A percentile compares a stretch with the other conserved stretches of the same genome.
phyloP scores from a whole-genome alignment of 140 eudicot genomes.

The Bidens hawaiensis region DNA sequence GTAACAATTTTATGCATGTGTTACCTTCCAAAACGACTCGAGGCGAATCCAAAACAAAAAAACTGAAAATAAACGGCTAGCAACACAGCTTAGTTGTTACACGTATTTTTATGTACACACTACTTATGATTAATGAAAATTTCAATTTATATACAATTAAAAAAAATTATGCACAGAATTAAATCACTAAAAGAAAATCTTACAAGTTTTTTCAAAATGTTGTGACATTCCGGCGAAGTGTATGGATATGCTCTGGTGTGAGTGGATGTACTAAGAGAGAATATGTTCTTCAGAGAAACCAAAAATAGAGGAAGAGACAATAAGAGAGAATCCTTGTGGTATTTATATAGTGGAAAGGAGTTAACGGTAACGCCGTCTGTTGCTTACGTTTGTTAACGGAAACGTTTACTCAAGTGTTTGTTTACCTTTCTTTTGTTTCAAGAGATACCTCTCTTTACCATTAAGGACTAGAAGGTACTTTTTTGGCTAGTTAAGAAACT shows the following conservation, averaged over 20 bases:
- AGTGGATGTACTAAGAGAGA: slow-evolving; percentile 21
- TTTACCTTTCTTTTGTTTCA: not conserved
- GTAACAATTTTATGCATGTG: slow-evolving; percentile 32
- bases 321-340: slow-evolving; percentile 26
- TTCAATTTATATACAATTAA: no score
- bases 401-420: slow-evolving; percentile 12
- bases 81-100: no score
- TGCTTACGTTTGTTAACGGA: slow-evolving; percentile 49
- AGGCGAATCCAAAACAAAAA: no score
- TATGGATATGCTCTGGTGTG: slow-evolving; percentile 18
- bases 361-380: slow-evolving; percentile 38
- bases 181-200: no score
- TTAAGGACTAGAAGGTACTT: slow-evolving; percentile 34
- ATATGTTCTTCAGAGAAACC: slow-evolving; percentile 22
- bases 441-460: slow-evolving; percentile 29
- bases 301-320: slow-evolving; percentile 40
- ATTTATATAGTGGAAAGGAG: slow-evolving; percentile 43
- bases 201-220: slow-evolving; percentile 11
- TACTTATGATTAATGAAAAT: no score
- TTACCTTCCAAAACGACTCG: slow-evolving; percentile 42
- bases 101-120: no score
- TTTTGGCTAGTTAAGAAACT: not conserved
- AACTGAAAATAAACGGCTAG: no score
- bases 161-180: no score
- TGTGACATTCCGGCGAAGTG: slow-evolving; percentile 26